Percentiles rank a stretch among this genome's conserved stretches.
phyloP scores from a whole-genome alignment of 2,329 filamentous ascomycete genomes.

The Pyricularia pennisetigena region DNA sequence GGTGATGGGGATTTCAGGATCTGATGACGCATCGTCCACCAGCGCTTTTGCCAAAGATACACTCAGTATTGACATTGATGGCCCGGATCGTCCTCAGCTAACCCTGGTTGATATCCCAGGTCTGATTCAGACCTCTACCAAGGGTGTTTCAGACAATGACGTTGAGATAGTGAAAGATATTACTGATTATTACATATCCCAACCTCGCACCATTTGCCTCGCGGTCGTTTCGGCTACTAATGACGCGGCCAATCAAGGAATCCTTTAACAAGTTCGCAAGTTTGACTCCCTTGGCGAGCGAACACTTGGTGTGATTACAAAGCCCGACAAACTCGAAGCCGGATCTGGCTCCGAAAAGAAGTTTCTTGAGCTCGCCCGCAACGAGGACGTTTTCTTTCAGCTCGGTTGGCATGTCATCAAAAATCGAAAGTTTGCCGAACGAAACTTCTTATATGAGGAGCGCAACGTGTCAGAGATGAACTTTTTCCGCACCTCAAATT shows the following conservation, averaged over 20 bases:
- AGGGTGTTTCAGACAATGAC: slow-evolving; percentile 32
- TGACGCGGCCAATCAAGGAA: slow-evolving; percentile 46
- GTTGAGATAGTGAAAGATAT: slow-evolving; percentile 34
- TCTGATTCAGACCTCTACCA: slow-evolving; percentile 36
- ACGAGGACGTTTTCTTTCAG: slow-evolving; percentile 33
- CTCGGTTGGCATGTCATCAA: slow-evolving; percentile 44
- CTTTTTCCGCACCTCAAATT: slow-evolving; percentile 33
- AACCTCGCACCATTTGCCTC: slow-evolving; percentile 47
- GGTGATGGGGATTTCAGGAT: slow-evolving; percentile 36
- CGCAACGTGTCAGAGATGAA: slow-evolving; percentile 27
- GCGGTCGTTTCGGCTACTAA: slow-evolving; percentile 44
- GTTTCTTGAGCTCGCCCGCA: slow-evolving; percentile 31
- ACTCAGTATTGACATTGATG: slow-evolving; percentile 35
- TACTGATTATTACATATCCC: slow-evolving; percentile 44
- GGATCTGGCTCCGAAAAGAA: slow-evolving; percentile 28
- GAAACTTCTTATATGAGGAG: slow-evolving; percentile 16
- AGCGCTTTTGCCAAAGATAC: slow-evolving; percentile 32
- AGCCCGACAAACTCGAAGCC: slow-evolving; percentile 32
- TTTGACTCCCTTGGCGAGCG: slow-evolving; percentile 22
- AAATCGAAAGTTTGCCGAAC: slow-evolving; percentile 29
- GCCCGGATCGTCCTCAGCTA: slow-evolving; percentile 37
- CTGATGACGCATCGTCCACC: slow-evolving; percentile 12
- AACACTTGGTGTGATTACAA: slow-evolving; percentile 48
- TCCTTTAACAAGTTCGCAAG: slow-evolving; percentile 37
- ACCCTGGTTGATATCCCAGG: slow-evolving; percentile 52